Conservation (phyloP, 352 stramenopile genomes). For the Phytophthora pini region DNA sequence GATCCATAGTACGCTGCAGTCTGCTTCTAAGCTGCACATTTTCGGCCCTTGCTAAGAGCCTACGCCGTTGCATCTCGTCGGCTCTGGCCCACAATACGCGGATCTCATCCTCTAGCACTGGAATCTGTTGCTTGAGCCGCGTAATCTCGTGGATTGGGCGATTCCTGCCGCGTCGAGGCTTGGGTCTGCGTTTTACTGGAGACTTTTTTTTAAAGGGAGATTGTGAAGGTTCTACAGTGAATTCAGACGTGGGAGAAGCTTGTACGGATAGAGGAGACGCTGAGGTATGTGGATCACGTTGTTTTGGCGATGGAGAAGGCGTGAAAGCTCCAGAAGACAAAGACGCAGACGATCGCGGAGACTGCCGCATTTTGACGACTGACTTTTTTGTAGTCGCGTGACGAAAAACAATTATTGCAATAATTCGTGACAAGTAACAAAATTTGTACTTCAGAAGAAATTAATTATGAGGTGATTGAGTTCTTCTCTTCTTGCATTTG, state of each 20-base stretch:
- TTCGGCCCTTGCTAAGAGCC: background rate
- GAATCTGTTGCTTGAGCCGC: constrained; percentile 20
- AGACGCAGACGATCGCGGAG: constrained; percentile 1
- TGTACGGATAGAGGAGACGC: background rate
- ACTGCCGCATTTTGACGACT: background rate
- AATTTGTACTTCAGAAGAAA: no score
- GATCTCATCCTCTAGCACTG: constrained; percentile 13
- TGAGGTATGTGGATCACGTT: background rate
- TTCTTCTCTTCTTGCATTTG: background rate
- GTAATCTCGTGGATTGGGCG: constrained; percentile 21
- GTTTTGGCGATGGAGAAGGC: background rate
- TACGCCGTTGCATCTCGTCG: background rate
- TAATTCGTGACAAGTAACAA: no score
- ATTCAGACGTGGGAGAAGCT: background rate
- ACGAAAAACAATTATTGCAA: background rate
- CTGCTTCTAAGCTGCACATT: constrained; percentile 13
- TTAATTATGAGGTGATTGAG: no score
- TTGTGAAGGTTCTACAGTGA: constrained; percentile 2
- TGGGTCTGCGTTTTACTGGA: constrained; percentile 10
- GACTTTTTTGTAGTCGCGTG: background rate
- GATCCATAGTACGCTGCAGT: constrained; percentile 4
- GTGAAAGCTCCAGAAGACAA: background rate
- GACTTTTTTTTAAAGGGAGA: constrained; percentile 9
- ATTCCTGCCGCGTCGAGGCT: constrained; percentile 7
- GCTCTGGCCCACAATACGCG: constrained; percentile 8